phyloP scores from a whole-genome alignment of 768 basidiomycete species.

The Rhodotorula sphaerocarpa region DNA sequence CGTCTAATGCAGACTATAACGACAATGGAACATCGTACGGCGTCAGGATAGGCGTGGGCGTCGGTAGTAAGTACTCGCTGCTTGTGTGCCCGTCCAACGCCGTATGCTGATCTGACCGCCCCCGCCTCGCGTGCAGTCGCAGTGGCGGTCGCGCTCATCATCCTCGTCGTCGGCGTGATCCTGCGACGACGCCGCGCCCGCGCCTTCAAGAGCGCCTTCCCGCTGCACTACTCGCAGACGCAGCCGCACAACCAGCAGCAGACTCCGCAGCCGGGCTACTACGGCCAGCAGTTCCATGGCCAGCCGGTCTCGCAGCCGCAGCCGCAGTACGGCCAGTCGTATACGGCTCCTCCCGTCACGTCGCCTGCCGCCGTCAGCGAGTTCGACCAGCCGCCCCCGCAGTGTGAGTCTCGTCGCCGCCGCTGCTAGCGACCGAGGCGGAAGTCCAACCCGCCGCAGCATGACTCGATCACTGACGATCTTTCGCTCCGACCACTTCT shows the following conservation, averaged over 20 bases:
- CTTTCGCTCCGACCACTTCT: too few species aligned
- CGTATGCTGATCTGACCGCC: too few species aligned
- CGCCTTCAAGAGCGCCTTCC: slow-evolving; percentile 27
- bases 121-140: too few species aligned
- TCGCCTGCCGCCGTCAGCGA: not conserved
- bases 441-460: not conserved
- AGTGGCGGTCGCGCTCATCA: slow-evolving; percentile 19
- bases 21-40: slow-evolving; percentile 10
- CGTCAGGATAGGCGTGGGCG: slow-evolving; percentile 19
- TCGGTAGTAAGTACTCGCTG: slow-evolving; percentile 9
- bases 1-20: slow-evolving; percentile 22
- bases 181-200: slow-evolving; percentile 21
- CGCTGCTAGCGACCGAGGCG: too few species aligned
- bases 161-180: slow-evolving; percentile 18
- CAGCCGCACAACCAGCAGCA: not conserved
- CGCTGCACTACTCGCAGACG: not conserved
- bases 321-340: slow-evolving; percentile 2
- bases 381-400: slow-evolving; percentile 11
- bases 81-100: too few species aligned
- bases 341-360: not conserved
- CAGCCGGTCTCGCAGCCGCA: not conserved
- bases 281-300: not conserved
- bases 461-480: not conserved
- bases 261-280: not conserved
- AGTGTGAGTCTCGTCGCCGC: slow-evolving; percentile 4